A percentile compares a stretch with the other conserved stretches of the same genome.
Evolutionary conservation across 257 asterid genomes (phyloP).

Genomic region (Solanum virginianum): DNA sequence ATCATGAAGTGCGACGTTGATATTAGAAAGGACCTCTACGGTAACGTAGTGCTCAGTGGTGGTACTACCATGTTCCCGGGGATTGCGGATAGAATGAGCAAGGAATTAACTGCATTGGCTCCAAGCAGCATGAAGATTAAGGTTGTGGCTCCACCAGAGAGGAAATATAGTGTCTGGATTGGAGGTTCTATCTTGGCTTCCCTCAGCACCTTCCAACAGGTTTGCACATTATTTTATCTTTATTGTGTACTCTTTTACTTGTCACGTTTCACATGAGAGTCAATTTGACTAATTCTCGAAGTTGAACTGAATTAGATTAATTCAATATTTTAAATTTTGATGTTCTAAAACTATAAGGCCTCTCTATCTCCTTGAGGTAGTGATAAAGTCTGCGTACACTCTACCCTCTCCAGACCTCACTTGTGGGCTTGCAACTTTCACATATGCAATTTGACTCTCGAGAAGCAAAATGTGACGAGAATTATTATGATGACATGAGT

Average conservation of each 20-base stretch:
- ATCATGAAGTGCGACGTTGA: conserved; percentile 41
- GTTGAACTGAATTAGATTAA: too few relatives aligned
- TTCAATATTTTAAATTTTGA: neutral
- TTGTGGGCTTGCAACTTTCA: too few relatives aligned
- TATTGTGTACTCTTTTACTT: neutral
- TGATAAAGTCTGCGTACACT: too few relatives aligned
- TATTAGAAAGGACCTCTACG: conserved; percentile 30
- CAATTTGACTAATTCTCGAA: neutral
- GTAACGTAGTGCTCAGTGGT: conserved; percentile 33
- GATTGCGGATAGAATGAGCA: conserved; percentile 29
- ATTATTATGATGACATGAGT: neutral
- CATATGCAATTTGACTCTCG: neutral
- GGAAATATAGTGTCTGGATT: conserved; percentile 35
- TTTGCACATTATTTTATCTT: neutral
- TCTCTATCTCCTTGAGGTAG: too few relatives aligned
- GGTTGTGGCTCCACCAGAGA: conserved; percentile 33
- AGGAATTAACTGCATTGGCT: conserved; percentile 28
- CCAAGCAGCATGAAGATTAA: conserved; percentile 40
- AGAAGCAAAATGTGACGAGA: neutral
- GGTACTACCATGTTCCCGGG: conserved; percentile 37
- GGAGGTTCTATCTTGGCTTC: conserved; percentile 36
- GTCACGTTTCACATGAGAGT: neutral
- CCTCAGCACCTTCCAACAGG: conserved; percentile 40
- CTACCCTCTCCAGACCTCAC: too few relatives aligned
- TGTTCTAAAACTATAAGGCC: too few relatives aligned